Conservation (phyloP, 1,139 yeast genomes). For the Taphrina communis region DNA sequence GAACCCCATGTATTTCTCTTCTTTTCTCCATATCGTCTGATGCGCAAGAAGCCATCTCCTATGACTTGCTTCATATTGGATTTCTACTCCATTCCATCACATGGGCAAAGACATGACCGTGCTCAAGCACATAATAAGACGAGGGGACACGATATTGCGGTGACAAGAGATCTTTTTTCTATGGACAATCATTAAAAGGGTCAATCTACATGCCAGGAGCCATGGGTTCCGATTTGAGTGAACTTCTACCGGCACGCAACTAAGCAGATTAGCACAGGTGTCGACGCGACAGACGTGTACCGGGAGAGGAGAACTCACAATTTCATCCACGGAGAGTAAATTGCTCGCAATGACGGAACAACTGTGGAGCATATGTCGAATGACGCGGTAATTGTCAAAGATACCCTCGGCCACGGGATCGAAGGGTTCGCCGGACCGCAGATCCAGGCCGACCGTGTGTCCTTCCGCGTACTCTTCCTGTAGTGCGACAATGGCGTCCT, state of each 20-base stretch:
- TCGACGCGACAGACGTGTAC: too few relatives aligned
- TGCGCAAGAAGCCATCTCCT: too few relatives aligned
- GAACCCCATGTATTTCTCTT: too few relatives aligned
- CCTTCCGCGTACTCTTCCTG: conserved; percentile 89
- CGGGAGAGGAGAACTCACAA: conserved; percentile 54
- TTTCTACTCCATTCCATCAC: too few relatives aligned
- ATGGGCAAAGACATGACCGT: too few relatives aligned
- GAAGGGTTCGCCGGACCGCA: conserved; percentile 91
- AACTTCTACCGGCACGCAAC: conserved; percentile 36
- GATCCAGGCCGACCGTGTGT: conserved; percentile 85
- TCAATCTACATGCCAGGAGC: conserved; percentile 22
- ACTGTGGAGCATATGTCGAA: conserved; percentile 88
- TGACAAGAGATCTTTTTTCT: background rate
- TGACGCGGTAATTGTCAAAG: conserved; percentile 94
- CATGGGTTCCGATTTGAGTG: conserved; percentile 24
- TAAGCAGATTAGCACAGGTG: background rate
- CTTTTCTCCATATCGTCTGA: too few relatives aligned
- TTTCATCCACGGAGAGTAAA: conserved; percentile 89
- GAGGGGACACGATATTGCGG: too few relatives aligned
- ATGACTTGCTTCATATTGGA: too few relatives aligned
- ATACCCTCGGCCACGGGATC: conserved; percentile 94
- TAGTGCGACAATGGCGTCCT: conserved; percentile 85
- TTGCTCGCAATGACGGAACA: conserved; percentile 96
- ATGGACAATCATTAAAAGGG: conserved; percentile 1
- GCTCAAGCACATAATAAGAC: too few relatives aligned